These are phyloP conservation scores for Apiospora kogelbergensis DNA, from an alignment of 2,329 filamentous ascomycete species.

Conservation along the genomic window DNA sequence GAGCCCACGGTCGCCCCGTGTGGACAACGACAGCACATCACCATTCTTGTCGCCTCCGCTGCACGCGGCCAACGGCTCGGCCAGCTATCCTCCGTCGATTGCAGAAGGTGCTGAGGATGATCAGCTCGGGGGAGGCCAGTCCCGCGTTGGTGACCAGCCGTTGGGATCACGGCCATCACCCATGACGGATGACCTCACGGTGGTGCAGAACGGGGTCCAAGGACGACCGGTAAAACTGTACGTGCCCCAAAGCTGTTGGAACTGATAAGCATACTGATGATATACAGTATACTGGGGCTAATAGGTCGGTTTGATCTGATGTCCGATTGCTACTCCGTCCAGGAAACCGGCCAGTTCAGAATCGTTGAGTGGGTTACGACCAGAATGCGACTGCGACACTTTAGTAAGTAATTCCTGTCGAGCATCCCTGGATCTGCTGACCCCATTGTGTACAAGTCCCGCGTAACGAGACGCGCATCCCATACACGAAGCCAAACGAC, in stretches of 20 bases:
- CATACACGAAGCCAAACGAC: background rate
- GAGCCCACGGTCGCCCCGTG: background rate
- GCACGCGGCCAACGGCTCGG: background rate
- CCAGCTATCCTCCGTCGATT: slow-evolving; percentile 3
- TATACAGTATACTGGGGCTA: background rate
- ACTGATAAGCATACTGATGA: background rate
- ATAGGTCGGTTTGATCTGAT: background rate
- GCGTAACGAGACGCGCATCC: background rate
- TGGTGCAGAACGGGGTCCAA: background rate
- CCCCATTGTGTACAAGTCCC: background rate
- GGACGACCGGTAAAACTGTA: background rate
- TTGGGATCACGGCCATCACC: background rate
- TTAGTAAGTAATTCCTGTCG: background rate
- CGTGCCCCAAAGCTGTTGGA: background rate
- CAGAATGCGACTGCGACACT: background rate
- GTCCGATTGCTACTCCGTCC: background rate
- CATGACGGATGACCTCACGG: background rate
- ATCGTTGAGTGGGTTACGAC: background rate
- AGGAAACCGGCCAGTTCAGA: background rate
- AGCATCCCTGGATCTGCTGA: background rate
- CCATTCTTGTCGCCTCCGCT: background rate
- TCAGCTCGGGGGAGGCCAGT: background rate
- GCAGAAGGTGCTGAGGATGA: background rate
- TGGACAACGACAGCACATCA: background rate
- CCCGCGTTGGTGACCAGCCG: background rate